A percentile compares a stretch with the other conserved stretches of the same genome.
Evolutionary conservation across 1,139 yeast species (phyloP).

Genomic region (Lodderomyces elongisporus): DNA sequence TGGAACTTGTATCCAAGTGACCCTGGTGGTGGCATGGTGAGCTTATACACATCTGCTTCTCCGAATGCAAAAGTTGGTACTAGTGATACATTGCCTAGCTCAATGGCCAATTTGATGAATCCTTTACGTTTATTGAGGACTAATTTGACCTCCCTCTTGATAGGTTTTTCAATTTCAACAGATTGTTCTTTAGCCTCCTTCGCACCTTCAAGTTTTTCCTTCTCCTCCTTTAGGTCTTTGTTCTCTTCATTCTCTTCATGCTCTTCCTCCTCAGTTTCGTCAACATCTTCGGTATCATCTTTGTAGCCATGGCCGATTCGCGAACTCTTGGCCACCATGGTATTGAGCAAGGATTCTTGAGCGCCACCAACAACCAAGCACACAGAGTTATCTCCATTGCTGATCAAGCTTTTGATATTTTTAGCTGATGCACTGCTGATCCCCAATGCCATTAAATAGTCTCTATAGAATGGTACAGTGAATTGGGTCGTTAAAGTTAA

Average conservation of each 20-base stretch:
- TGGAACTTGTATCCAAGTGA: slow-evolving; percentile 57
- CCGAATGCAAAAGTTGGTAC: slow-evolving; percentile 95
- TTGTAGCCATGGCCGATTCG: slow-evolving; percentile 44
- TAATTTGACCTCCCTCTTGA: slow-evolving; percentile 33
- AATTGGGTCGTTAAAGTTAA: slow-evolving; percentile 83
- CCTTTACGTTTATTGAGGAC: slow-evolving; percentile 81
- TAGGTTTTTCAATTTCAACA: not conserved
- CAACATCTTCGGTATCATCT: slow-evolving; percentile 23
- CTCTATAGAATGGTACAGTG: slow-evolving; percentile 81
- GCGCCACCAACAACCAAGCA: slow-evolving; percentile 96
- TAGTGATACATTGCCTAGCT: slow-evolving; percentile 66
- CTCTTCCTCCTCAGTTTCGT: slow-evolving; percentile 7
- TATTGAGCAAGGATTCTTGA: slow-evolving; percentile 68
- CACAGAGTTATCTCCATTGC: slow-evolving; percentile 65
- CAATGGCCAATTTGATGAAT: slow-evolving; percentile 80
- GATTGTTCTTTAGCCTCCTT: not conserved
- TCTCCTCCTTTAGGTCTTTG: slow-evolving; percentile 15
- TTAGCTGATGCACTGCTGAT: slow-evolving; percentile 77
- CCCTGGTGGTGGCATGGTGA: slow-evolving; percentile 49
- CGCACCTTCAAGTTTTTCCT: slow-evolving; percentile 4
- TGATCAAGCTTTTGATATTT: slow-evolving; percentile 63
- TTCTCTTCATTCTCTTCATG: slow-evolving; percentile 10
- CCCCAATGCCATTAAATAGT: slow-evolving; percentile 76
- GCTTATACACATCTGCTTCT: slow-evolving; percentile 75
- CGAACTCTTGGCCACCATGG: slow-evolving; percentile 31